These are phyloP conservation scores for Phytopythium cucurbitacearum DNA, from an alignment of 352 stramenopile genomes.

Conservation along the genomic window DNA sequence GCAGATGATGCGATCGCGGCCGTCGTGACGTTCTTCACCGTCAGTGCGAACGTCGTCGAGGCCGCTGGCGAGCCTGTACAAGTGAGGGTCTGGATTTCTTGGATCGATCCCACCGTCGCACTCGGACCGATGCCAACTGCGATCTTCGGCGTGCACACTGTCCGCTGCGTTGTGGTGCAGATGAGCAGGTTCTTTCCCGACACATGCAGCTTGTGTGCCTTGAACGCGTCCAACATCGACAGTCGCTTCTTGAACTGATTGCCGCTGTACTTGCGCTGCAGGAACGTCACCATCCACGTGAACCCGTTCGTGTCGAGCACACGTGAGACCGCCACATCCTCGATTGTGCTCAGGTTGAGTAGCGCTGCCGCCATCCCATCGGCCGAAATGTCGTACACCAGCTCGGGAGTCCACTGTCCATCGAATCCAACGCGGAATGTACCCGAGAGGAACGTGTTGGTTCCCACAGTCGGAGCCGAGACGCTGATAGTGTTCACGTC, in stretches of 20 bases:
- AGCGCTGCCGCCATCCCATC: constrained; percentile 67
- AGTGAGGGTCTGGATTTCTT: constrained; percentile 57
- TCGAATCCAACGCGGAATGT: constrained; percentile 91
- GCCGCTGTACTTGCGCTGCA: constrained; percentile 41
- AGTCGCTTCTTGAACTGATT: constrained; percentile 51
- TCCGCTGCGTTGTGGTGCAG: constrained; percentile 40
- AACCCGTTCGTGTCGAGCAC: constrained; percentile 64
- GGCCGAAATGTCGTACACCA: constrained; percentile 85
- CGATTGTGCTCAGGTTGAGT: constrained; percentile 47
- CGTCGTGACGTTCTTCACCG: constrained; percentile 51
- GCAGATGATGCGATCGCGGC: constrained; percentile 33
- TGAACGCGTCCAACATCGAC: constrained; percentile 36
- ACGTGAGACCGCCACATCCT: constrained; percentile 46
- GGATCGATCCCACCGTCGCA: constrained; percentile 28
- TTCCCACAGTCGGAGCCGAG: constrained; percentile 45
- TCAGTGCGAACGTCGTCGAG: constrained; percentile 52
- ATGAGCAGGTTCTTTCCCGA: constrained; percentile 44
- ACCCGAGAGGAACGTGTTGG: constrained; percentile 43
- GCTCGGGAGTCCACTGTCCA: constrained; percentile 77
- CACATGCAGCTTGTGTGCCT: constrained; percentile 54
- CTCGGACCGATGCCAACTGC: constrained; percentile 42
- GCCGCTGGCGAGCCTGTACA: constrained; percentile 28
- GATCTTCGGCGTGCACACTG: constrained; percentile 34
- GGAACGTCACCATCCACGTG: constrained; percentile 77
- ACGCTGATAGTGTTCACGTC: constrained; percentile 73